Base-by-base conservation (phyloP, 2,329 filamentous ascomycete genomes). In the Xylaria sp. region DNA sequence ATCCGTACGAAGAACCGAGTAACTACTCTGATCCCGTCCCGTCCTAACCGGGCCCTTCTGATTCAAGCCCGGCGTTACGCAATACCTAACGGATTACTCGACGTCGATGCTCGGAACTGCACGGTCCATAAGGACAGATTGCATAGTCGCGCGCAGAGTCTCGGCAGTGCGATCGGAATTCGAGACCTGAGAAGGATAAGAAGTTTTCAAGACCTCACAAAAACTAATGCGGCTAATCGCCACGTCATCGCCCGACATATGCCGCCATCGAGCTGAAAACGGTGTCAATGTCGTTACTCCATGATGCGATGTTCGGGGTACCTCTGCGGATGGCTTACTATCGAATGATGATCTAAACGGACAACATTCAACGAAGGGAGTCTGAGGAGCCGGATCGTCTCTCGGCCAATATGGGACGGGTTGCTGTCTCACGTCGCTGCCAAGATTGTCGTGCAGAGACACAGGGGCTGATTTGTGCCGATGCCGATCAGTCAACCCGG, bases 321-420 rank as follows among this genome's bases (percentile, higher is more conserved):
- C 3, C 23, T 30, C 23, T 42, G 37, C 11, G 37, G 37, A 3
- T 13, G 37, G 11, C 11, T 7, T 42, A 42, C 37, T 42, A 42
- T 30, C 23, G 23, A 30, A 30, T 30, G 23, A 30, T 30, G 23
- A 30, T 30, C 23, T 6, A 6, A 46, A 46, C 42, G 42, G 6
- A 13, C 10, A 16, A 2, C n/a, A n/a, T 46, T n/a, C 5, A 13
- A 46, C 42, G 42, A 16, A 42, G 42, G 42, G 42, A 13, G 23
- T 30, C 23, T 30, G 23, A 3, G 42, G 3, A 46, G 5, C 2
- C 1, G 13, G 42, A 46, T n/a, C n/a, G 42, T 46, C 42, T 46
- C 13, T 46, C 42, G n/a, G 9, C n/a, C 42, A 46, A n/a, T 35
- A 56, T 57, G 59, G 10, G 42, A 46, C n/a, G 42, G 56, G 23